Base-by-base conservation (phyloP, 805 yeast species). In the Candida caryicola region DNA sequence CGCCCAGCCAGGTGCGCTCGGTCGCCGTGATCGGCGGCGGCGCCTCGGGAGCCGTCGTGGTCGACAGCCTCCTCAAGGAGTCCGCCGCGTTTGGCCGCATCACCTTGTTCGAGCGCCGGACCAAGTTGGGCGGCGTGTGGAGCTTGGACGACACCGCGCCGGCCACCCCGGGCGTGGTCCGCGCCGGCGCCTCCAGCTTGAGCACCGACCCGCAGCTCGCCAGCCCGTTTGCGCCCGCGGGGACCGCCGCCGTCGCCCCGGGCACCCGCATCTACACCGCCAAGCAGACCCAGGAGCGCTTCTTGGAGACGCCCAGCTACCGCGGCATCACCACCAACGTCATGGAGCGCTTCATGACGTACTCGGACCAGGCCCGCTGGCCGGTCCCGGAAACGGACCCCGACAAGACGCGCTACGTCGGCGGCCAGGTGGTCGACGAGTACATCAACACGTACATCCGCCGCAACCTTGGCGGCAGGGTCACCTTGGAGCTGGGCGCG, bases 11-110 rank as follows among this genome's bases (percentile, higher is more conserved):
- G 17, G 51, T 59, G 16, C 52, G 50, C 34, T 49, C 58, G 4
- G 49, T 72, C 6, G 77, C 74, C 14, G 59, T 73, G 21, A 69
- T 73, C 23, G 77, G 78, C 4, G 77, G 73, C n/a, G 78, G 78
- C 10, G 76, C 78, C 4, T 64, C 73, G 3, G 78, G 77, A 4
- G 66, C 73, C 16, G 61, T 73, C 32, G 52, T 64, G 0, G 51
- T 71, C 6, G 76, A 72, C 32, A 31, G 64, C 0, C 46, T 73
- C 9, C 45, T 69, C 3, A 51, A 61, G 35, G 74, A 71, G 40
- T 29, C 25, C 9, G 41, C 47, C 2, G 39, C 37, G 1, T 61
- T 69, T 39, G 57, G 51, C 4, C 50, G 53, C 15, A 60, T 73
- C 29, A 59, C 59, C 1, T 46, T 73, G 1, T 71, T 62, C 45